Evolutionary conservation across 192 early-diverging fungal species (phyloP), one percentile per base, ranked within the genome.

Genomic region (Piromyces finnis): DNA sequence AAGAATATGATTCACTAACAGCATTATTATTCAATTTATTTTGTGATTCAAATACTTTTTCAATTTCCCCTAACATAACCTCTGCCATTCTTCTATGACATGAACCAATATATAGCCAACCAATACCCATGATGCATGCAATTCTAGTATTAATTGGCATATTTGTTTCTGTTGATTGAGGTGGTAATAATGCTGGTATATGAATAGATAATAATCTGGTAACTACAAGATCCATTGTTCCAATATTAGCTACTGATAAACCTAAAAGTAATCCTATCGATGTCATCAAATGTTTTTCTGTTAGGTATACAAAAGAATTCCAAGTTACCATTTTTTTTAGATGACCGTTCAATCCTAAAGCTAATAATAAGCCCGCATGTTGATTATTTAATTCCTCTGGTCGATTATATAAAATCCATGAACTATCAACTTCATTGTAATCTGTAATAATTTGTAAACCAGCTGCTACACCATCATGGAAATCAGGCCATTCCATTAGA

Each of bases 401-500:
- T 30, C 89, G 84, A 80, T 94, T 94, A 82, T 92, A 91, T 14
- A 90, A 83, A 78, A 98, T 93, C 96, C 96, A 98, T 18, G 92
- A 90, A 6, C 89, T 87, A 29, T 89, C 89, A 6, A 92, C 88
- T 11, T 84, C 85, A 9, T 83, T 82, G 29, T 89, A 87, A 27
- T 87, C 85, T 1, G 87, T 84, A 12, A 88, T 87, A 15, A 97
- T 88, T 7, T 90, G 85, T 9, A 97, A 86, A 9, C 91, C 95
- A 2, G 90, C 87, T 28, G 94, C 90, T 1, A 95, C 95, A 5
- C 95, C 96, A 79, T 93, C 92, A 83, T 98, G 95, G 81, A 98
- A 98, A 28, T 91, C 85, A 5, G 95, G 92, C 95, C 95, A 97
- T 79, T 89, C 87, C 27, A 90, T 36, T 29, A 87, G 81, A 15